A percentile compares a stretch with the other conserved stretches of the same genome.
Evolutionary conservation across 2,329 filamentous ascomycete genomes (phyloP).

Genomic region (Ceratocystis diversiconidia): DNA sequence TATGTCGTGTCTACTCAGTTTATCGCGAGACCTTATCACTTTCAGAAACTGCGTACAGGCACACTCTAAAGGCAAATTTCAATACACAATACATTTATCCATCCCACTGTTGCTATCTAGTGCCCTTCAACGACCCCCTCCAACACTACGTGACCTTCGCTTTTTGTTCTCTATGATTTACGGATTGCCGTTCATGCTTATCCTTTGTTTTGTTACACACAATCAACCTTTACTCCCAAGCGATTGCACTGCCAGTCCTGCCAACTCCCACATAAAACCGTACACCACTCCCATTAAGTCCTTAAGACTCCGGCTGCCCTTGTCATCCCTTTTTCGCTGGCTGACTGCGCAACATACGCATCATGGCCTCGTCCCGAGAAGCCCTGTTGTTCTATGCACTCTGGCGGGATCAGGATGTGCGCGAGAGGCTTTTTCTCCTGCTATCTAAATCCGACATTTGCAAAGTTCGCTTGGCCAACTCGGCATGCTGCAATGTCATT

Average conservation of each 20-base stretch:
- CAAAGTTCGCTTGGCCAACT: slow-evolving; percentile 50
- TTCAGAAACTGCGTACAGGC: not conserved
- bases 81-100: not conserved
- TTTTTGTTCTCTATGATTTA: not conserved
- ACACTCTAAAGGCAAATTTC: not conserved
- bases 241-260: not conserved
- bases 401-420: slow-evolving; percentile 38
- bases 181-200: slow-evolving; percentile 7
- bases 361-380: slow-evolving; percentile 12
- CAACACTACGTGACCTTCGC: not conserved
- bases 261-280: not conserved
- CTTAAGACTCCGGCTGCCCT: slow-evolving; percentile 1
- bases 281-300: not conserved
- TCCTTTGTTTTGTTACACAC: slow-evolving; percentile 10
- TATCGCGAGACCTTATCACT: not conserved
- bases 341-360: slow-evolving; percentile 13
- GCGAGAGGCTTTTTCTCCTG: slow-evolving; percentile 35
- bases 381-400: slow-evolving; percentile 40
- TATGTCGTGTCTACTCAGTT: not conserved
- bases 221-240: not conserved
- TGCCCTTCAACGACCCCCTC: not conserved
- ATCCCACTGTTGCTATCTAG: not conserved
- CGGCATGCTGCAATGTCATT: slow-evolving; percentile 55
- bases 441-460: slow-evolving; percentile 40
- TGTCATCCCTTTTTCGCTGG: slow-evolving; percentile 17